Percentiles rank a stretch among this genome's conserved stretches.
These are phyloP conservation scores for Cryptococcus wingfieldii DNA, from an alignment of 1,284 basidiomycete genomes.

Conservation along the genomic window DNA sequence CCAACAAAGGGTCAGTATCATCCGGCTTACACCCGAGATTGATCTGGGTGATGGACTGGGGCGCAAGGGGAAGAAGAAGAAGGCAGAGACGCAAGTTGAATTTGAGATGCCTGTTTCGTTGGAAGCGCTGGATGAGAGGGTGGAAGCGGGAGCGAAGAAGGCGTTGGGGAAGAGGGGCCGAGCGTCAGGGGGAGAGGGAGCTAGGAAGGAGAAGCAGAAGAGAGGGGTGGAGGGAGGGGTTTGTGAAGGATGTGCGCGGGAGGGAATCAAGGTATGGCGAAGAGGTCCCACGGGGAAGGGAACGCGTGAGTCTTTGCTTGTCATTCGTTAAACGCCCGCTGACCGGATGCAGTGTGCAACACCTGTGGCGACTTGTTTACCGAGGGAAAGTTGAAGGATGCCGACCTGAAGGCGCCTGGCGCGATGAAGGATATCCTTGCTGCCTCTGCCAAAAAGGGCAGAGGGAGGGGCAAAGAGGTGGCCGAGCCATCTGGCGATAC, in stretches of 20 bases:
- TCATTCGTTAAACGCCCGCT: background rate
- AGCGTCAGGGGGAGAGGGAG: slow-evolving; percentile 5
- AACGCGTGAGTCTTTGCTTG: slow-evolving; percentile 31
- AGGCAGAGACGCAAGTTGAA: slow-evolving; percentile 27
- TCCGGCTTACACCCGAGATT: slow-evolving; percentile 15
- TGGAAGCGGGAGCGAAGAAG: slow-evolving; percentile 34
- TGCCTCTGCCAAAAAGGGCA: background rate
- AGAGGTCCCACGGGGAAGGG: slow-evolving; percentile 36
- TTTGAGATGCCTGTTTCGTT: slow-evolving; percentile 45
- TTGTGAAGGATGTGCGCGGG: slow-evolving; percentile 40
- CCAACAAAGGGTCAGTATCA: background rate
- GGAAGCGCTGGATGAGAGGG: slow-evolving; percentile 39
- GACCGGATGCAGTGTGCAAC: slow-evolving; percentile 33
- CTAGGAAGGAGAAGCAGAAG: slow-evolving; percentile 11
- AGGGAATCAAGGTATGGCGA: slow-evolving; percentile 39
- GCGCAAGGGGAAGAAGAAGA: slow-evolving; percentile 13
- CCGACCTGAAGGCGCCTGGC: slow-evolving; percentile 29
- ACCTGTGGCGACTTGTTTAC: slow-evolving; percentile 39
- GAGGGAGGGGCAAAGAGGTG: too few relatives aligned
- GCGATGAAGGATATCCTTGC: slow-evolving; percentile 14
- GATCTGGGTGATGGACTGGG: slow-evolving; percentile 4
- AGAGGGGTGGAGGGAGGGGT: slow-evolving; percentile 22
- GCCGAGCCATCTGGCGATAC: too few relatives aligned
- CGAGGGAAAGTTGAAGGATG: slow-evolving; percentile 29
- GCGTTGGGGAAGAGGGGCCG: slow-evolving; percentile 3